Evolutionary conservation across 2,329 filamentous ascomycete genomes (phyloP).

Genomic region (Colletotrichum cuscutae): DNA sequence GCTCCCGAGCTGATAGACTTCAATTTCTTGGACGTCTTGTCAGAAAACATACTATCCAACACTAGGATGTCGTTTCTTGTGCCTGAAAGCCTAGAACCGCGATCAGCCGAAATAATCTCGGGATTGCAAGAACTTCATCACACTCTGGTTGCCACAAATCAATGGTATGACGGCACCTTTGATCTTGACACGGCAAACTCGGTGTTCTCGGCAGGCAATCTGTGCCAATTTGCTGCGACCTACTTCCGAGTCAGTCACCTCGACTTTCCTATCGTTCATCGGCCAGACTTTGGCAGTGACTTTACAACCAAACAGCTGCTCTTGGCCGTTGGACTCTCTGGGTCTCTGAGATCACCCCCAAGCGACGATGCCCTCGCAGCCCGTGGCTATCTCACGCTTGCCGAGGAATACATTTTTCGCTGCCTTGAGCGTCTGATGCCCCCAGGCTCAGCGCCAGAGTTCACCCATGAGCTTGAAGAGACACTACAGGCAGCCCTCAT

Average conservation of each 20-base stretch:
- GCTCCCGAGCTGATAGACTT: constrained; percentile 15
- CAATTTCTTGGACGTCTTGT: neutral
- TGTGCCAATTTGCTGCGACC: constrained; percentile 35
- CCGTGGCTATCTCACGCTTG: constrained; percentile 29
- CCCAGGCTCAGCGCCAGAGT: neutral
- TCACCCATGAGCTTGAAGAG: constrained; percentile 27
- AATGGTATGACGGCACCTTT: constrained; percentile 34
- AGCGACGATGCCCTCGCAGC: constrained; percentile 35
- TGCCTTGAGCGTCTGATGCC: constrained; percentile 21
- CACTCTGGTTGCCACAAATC: constrained; percentile 25
- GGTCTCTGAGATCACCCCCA: constrained; percentile 35
- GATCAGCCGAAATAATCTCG: neutral
- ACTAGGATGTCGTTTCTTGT: neutral
- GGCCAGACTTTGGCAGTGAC: constrained; percentile 37
- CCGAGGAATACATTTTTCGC: constrained; percentile 38
- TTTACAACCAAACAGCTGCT: constrained; percentile 32
- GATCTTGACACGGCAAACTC: constrained; percentile 28
- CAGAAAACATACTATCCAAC: neutral
- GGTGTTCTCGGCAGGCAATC: constrained; percentile 37
- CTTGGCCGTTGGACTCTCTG: constrained; percentile 35
- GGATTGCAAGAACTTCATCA: constrained; percentile 17
- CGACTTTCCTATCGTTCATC: constrained; percentile 42
- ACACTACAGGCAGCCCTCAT: constrained; percentile 41
- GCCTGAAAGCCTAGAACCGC: neutral
- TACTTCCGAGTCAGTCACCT: constrained; percentile 41